Percentiles rank a stretch among this genome's conserved stretches.
phyloP scores from a whole-genome alignment of 225 moss, liverwort and hornwort genomes.

The Pleurozium schreberi region DNA sequence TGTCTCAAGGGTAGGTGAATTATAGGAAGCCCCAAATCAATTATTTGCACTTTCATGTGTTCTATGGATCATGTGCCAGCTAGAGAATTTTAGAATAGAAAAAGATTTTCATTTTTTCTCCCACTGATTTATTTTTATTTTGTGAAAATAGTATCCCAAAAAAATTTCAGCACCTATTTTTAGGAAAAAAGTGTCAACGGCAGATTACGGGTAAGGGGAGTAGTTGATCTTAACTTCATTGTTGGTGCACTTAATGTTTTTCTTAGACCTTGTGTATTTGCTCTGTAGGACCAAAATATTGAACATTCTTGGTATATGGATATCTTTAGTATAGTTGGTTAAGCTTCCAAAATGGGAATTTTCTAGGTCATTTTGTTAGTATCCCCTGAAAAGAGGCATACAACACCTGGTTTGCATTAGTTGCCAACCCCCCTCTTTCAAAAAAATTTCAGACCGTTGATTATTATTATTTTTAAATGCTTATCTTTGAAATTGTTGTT shows the following conservation, averaged over 20 bases:
- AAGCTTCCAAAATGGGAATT: no score
- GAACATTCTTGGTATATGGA: neutral
- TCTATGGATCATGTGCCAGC: neutral
- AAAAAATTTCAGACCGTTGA: no score
- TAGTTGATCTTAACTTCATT: neutral
- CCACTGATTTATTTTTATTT: accelerated
- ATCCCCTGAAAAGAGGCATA: no score
- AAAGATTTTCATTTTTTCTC: neutral
- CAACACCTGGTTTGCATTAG: no score
- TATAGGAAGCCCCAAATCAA: neutral
- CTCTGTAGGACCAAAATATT: neutral
- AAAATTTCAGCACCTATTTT: no score
- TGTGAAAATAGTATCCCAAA: no score
- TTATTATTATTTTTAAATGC: no score
- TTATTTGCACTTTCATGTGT: neutral
- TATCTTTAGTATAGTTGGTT: no score
- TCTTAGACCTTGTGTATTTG: neutral
- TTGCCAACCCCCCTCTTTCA: no score
- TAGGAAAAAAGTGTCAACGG: accelerated
- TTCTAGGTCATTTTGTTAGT: neutral
- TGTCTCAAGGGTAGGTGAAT: neutral
- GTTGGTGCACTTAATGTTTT: neutral
- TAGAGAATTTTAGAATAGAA: neutral
- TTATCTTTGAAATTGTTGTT: no score
- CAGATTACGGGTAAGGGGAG: accelerated